A percentile compares a stretch with the other conserved stretches of the same genome.
phyloP scores from a whole-genome alignment of 768 basidiomycete genomes.

The Russula lepida region DNA sequence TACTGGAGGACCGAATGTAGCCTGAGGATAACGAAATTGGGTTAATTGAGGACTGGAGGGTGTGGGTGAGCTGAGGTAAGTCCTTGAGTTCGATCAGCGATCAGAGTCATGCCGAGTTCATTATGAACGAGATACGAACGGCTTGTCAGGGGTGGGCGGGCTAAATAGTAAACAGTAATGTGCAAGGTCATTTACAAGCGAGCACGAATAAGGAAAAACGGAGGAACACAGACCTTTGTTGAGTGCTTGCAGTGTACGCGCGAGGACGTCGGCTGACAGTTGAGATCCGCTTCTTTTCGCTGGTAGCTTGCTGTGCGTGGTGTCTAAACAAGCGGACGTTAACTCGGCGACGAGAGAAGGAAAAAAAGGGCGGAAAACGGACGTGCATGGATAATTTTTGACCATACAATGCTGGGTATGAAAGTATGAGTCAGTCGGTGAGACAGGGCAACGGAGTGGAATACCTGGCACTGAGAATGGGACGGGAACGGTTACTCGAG shows the following conservation, averaged over 20 bases:
- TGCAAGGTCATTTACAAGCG: not conserved
- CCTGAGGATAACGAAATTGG: slow-evolving; percentile 15
- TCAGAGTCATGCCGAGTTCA: not conserved
- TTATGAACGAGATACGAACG: slow-evolving; percentile 9
- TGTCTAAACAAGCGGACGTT: slow-evolving; percentile 39
- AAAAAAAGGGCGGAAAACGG: slow-evolving; percentile 31
- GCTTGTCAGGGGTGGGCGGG: slow-evolving; percentile 7
- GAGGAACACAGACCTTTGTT: slow-evolving; percentile 36
- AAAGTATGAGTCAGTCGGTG: slow-evolving; percentile 1
- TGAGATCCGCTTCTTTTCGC: slow-evolving; percentile 67
- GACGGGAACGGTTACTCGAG: not conserved
- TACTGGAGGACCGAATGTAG: slow-evolving; percentile 35
- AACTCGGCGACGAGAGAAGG: slow-evolving; percentile 21
- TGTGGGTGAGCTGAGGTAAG: slow-evolving; percentile 24
- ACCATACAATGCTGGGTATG: slow-evolving; percentile 62
- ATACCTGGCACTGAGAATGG: slow-evolving; percentile 22
- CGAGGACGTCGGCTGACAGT: slow-evolving; percentile 55
- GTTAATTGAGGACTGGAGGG: slow-evolving; percentile 27
- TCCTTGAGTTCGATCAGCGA: not conserved
- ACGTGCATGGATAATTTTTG: slow-evolving; percentile 93
- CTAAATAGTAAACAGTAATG: slow-evolving; percentile 1
- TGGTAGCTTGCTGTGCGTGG: slow-evolving; percentile 75
- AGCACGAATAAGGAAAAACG: not conserved
- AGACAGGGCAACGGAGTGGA: not conserved
- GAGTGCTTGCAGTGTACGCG: slow-evolving; percentile 41